Evolutionary conservation across 495 filamentous ascomycete species (phyloP), one percentile per base, ranked within the genome.

Genomic region (Neurospora tetraspora): DNA sequence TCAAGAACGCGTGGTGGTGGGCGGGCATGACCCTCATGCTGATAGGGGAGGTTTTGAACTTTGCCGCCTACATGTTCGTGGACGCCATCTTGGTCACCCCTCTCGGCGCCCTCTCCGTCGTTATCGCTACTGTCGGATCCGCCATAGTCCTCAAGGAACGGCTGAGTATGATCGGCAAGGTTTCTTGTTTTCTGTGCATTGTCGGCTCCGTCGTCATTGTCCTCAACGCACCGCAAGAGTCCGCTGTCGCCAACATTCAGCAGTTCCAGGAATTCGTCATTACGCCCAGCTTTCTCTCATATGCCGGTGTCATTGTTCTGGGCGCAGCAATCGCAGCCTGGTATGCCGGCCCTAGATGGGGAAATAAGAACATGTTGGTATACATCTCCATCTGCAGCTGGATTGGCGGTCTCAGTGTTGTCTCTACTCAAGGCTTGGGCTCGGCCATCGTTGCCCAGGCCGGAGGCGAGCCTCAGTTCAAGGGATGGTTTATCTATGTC

Each of bases 1-100:
- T 99, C 76, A 97, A 96, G 86, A 99, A 99, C 79, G 83, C 86
- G 23, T 98, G 87, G 84, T 99, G 96, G 96, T 99, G 96, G 96
- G 80, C 83, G 31, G 96, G 96, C 74, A 99, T 99, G 96, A 94
- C 88, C 23, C 84, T 99, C 78, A 99, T 99, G 96, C 96, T 98
- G 75, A 77, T 98, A 53, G 96, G 96, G 69, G 96, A 99, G 82
- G 89, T 96, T 40, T 97, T 95, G 88, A 99, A 99, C 82, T 98
- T 99, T 78, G 94, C 92, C 71, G 96, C 96, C 31, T 99, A 99
- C 79, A 93, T 93, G 65, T 98, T 99, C 78, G 94, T 96, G 76
- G 96, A 99, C 81, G 96, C 96, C 69, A 97, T 99, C 76, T 82
- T 99, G 74, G 96, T 99, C 68, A 98, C 96, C 8, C 95, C 96